These are phyloP conservation scores for Ashbya aceris DNA, from an alignment of 1,139 yeast genomes.

Conservation along the genomic window DNA sequence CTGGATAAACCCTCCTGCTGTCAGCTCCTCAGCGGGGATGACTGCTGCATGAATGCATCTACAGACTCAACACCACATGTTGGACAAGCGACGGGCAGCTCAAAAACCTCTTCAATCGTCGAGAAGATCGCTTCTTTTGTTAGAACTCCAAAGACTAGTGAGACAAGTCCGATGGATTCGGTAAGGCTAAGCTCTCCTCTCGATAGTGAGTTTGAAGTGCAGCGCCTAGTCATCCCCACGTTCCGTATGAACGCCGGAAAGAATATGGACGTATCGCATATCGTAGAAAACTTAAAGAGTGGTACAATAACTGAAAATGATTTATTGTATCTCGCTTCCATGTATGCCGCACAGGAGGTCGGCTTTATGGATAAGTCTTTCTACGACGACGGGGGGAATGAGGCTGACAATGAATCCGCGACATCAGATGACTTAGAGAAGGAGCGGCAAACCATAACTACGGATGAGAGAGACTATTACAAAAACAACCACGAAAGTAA, in stretches of 20 bases:
- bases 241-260: slow-evolving; percentile 14
- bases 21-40: slow-evolving; percentile 3
- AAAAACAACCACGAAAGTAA: slow-evolving; percentile 6
- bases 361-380: slow-evolving; percentile 16
- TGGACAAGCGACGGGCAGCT: slow-evolving; percentile 1
- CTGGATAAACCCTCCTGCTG: slow-evolving; percentile 1
- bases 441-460: background rate
- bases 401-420: slow-evolving; percentile 3
- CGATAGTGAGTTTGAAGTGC: slow-evolving; percentile 4
- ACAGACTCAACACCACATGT: slow-evolving; percentile 1
- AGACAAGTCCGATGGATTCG: slow-evolving; percentile 3
- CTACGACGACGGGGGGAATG: slow-evolving; percentile 10
- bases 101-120: slow-evolving; percentile 3
- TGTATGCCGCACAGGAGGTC: slow-evolving; percentile 6
- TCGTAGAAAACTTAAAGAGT: slow-evolving; percentile 14
- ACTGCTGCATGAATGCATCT: slow-evolving; percentile 2
- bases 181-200: slow-evolving; percentile 1
- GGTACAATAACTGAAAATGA: slow-evolving; percentile 16
- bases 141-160: slow-evolving; percentile 2
- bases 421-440: slow-evolving; percentile 3
- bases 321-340: slow-evolving; percentile 11
- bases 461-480: slow-evolving; percentile 3
- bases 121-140: slow-evolving; percentile 3
- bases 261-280: slow-evolving; percentile 14
- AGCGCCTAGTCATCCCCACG: slow-evolving; percentile 18